These are phyloP conservation scores for Dillenia suffruticosa DNA, from an alignment of 164 flowering plant species.

Conservation along the genomic window DNA sequence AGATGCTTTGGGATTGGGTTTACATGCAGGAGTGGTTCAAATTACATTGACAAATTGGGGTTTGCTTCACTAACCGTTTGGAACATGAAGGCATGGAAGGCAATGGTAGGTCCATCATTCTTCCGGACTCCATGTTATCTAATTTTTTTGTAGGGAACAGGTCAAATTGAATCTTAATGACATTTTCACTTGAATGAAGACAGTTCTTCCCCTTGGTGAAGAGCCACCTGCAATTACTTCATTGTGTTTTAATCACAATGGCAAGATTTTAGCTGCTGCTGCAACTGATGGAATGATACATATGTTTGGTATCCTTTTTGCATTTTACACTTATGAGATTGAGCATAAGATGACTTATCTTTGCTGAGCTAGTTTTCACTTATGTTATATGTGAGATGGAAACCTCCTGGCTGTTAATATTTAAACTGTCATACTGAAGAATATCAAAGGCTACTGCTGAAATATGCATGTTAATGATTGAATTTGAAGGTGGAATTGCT, in stretches of 20 bases:
- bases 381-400: too few relatives aligned
- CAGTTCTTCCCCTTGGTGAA: constrained; percentile 96
- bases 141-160: neutral
- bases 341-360: too few relatives aligned
- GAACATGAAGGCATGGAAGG: constrained; percentile 98
- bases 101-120: constrained; percentile 61
- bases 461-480: too few relatives aligned
- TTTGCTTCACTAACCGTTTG: constrained; percentile 91
- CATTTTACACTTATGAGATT: too few relatives aligned
- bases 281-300: constrained; percentile 98
- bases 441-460: too few relatives aligned
- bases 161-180: constrained; percentile 9
- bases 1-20: constrained; percentile 1
- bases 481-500: too few relatives aligned
- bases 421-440: too few relatives aligned
- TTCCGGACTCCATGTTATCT: constrained; percentile 1
- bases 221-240: constrained; percentile 98
- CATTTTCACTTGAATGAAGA: constrained; percentile 50
- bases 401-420: neutral
- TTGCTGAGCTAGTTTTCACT: too few relatives aligned
- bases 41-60: constrained; percentile 49
- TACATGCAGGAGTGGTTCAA: constrained; percentile 44
- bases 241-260: constrained; percentile 91
- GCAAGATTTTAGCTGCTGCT: constrained; percentile 92
- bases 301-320: constrained; percentile 92